Percentiles rank a stretch among this genome's conserved stretches.
Conservation (phyloP, 495 filamentous ascomycete species). For the Pyrenula massariospora region DNA sequence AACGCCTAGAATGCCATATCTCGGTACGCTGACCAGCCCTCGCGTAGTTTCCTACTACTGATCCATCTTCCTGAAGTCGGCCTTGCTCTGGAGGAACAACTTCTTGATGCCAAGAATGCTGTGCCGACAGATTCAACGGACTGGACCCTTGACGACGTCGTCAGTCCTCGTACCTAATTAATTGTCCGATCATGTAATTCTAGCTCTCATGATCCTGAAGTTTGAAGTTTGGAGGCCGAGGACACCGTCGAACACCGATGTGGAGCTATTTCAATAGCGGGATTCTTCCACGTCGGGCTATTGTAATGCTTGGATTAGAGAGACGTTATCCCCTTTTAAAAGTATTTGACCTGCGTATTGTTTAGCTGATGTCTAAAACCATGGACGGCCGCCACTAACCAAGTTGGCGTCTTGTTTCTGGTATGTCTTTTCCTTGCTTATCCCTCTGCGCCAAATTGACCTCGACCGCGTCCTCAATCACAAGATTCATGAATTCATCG, state of each 20-base stretch:
- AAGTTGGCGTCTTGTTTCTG: constrained; percentile 62
- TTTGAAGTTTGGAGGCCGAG: too few relatives aligned
- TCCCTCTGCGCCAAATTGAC: constrained; percentile 76
- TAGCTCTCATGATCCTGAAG: too few relatives aligned
- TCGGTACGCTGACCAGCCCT: constrained; percentile 35
- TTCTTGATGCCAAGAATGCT: constrained; percentile 46
- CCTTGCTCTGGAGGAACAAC: constrained; percentile 78
- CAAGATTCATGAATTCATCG: constrained; percentile 99
- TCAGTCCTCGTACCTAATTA: constrained; percentile 44
- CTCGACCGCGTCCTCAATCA: constrained; percentile 90
- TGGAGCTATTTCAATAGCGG: background rate
- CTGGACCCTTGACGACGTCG: constrained; percentile 54
- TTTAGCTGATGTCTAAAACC: background rate
- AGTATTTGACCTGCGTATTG: constrained; percentile 71
- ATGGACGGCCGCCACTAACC: constrained; percentile 43
- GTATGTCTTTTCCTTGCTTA: constrained; percentile 27
- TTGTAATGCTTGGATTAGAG: constrained; percentile 74
- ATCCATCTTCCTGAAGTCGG: constrained; percentile 62
- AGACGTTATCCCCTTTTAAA: constrained; percentile 95
- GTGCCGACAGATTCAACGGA: constrained; percentile 59
- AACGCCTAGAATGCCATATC: constrained; percentile 48
- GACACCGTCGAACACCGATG: too few relatives aligned
- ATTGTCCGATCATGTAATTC: too few relatives aligned
- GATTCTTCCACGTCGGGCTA: too few relatives aligned
- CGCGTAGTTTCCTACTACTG: too few relatives aligned